Evolutionary conservation across 257 asterid genomes (phyloP), one percentile per base, ranked within the genome.

Genomic region (Oldenlandia corymbosa): DNA sequence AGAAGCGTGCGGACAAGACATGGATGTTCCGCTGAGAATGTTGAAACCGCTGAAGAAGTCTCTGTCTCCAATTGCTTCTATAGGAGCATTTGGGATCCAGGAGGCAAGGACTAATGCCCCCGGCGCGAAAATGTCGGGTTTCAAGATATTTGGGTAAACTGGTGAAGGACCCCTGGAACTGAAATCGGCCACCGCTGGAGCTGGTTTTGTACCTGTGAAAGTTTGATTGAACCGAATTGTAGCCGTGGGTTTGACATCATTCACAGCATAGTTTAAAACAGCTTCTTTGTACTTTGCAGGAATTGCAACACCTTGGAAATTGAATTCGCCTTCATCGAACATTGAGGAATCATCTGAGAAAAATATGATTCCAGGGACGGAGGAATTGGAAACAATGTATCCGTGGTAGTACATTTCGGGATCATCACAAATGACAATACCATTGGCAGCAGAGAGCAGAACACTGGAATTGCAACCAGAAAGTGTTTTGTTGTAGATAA

Each of bases 1-100:
- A 0, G 86, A 55, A 52, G 72, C 71, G 42, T 81, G 84, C 5
- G 86, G 83, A 43, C 83, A 75, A 32, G 86, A 68, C 83, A 78
- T 78, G 7, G 81, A 81, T 10, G 81, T 81, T 14, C 86, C 84
- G 0, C 78, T 66, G 2, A 17, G 1, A 0, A 54, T 20, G 24
- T 14, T 16, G 34, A 31, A 81, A 6, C 68, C 69, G 20, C 47
- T 70, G 1, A 73, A 20, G 31, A 76, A 59, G 2, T 5, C 11
- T 2, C 67, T 65, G 8, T 17, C 0, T 7, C 68, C 71, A 34
- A 76, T 70, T 7, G 0, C 2, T 6, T 67, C 45, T 18, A 57
- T 56, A 0, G 8, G 7, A 20, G 9, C 17, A 34, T 54, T 10
- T 0, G 85, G 83, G 37, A 30, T 78, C 68, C 67, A 75, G 7